Conservation (phyloP, 202 grass and related monocot genomes). For the Setaria viridis region DNA sequence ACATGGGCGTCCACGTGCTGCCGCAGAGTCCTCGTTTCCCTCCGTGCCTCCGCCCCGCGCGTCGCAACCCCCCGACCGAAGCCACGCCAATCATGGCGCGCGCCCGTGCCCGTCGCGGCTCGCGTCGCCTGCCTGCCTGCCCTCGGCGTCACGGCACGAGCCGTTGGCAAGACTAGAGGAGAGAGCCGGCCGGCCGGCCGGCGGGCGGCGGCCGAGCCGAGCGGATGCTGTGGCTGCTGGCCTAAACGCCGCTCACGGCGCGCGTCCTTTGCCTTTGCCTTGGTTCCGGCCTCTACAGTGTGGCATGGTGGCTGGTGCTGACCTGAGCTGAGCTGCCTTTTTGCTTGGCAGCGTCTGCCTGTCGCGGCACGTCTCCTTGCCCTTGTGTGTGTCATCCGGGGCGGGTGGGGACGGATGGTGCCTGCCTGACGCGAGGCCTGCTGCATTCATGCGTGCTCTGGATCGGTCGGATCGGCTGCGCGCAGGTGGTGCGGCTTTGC, state of each 20-base stretch:
- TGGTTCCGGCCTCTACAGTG: neutral
- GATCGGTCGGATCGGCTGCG: neutral
- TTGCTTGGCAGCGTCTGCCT: slow-evolving; percentile 8
- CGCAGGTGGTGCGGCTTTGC: slow-evolving; percentile 29
- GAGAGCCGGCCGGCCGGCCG: no score
- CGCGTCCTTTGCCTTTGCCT: neutral
- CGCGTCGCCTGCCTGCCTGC: no score
- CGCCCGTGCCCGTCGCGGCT: no score
- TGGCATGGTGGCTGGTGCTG: no score
- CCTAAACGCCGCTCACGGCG: neutral
- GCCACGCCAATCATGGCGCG: neutral
- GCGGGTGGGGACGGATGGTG: neutral
- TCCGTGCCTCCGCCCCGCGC: neutral
- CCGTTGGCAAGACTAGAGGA: no score
- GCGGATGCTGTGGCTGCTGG: neutral
- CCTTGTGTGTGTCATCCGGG: neutral
- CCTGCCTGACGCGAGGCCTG: neutral
- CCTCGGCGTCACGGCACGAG: no score
- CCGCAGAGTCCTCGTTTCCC: slow-evolving; percentile 1
- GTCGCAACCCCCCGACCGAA: neutral
- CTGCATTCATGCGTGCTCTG: neutral
- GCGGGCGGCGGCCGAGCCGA: no score
- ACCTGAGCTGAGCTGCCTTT: neutral
- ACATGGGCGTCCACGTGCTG: slow-evolving; percentile 66
- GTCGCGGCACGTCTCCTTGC: neutral